phyloP scores from a whole-genome alignment of 1,139 yeast species.

The Protomyces gravidus region DNA sequence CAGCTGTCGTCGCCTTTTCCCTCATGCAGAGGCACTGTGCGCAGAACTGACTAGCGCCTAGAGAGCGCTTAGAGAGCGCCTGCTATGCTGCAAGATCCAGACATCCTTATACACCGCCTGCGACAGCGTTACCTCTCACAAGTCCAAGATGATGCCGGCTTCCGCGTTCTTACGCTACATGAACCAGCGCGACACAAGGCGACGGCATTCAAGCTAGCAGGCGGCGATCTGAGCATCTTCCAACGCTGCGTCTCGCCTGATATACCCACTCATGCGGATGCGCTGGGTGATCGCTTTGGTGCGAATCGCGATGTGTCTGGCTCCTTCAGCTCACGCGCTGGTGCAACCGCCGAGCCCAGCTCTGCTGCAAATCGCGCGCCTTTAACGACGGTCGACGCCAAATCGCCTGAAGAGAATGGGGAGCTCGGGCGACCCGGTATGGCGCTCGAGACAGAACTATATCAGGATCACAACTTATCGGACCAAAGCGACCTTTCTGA shows the following conservation, averaged over 20 bases:
- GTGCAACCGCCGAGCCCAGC: neutral
- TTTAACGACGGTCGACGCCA: neutral
- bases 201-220: constrained; percentile 15
- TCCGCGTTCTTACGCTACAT: constrained; percentile 32
- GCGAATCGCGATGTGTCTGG: neutral
- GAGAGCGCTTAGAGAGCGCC: neutral
- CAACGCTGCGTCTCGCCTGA: constrained; percentile 26
- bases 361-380: neutral
- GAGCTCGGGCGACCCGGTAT: neutral
- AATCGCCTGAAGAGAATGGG: neutral
- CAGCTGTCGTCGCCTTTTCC: no score
- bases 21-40: no score
- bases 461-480: constrained; percentile 17
- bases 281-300: neutral
- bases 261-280: constrained; percentile 6
- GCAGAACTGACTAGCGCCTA: neutral
- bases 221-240: constrained; percentile 18
- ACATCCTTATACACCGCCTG: constrained; percentile 30
- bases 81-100: constrained; percentile 26
- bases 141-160: constrained; percentile 34
- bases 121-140: constrained; percentile 32
- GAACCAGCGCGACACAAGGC: constrained; percentile 10
- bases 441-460: neutral
- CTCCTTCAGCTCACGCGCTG: neutral
- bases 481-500: constrained; percentile 26